A percentile compares a stretch with the other conserved stretches of the same genome.
Evolutionary conservation across 2,329 filamentous ascomycete species (phyloP).

Genomic region (Aschersonia sp.): DNA sequence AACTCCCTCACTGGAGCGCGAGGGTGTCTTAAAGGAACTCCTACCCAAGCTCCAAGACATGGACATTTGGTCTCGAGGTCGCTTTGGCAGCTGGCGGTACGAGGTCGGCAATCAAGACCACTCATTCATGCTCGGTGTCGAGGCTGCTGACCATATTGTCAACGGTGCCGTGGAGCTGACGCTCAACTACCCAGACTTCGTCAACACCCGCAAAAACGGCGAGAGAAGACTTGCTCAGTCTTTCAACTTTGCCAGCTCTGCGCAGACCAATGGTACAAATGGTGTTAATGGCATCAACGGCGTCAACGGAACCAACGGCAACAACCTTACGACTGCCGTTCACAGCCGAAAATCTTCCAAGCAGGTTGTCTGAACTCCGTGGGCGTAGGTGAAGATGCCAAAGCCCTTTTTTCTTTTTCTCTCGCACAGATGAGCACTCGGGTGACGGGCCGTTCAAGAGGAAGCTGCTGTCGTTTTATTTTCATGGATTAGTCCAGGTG

Average conservation of each 20-base stretch:
- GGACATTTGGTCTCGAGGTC: conserved; percentile 89
- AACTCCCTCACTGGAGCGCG: conserved; percentile 86
- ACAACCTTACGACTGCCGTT: conserved; percentile 2
- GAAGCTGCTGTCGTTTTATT: neutral
- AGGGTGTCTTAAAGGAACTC: conserved; percentile 83
- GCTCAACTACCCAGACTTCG: conserved; percentile 92
- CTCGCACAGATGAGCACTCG: too few relatives aligned
- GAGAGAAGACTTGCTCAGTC: conserved; percentile 28
- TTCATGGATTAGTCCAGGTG: neutral
- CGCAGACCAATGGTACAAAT: conserved; percentile 17
- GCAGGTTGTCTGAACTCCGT: conserved; percentile 5
- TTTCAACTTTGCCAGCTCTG: conserved; percentile 21
- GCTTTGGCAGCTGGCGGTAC: conserved; percentile 97
- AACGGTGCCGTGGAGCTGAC: conserved; percentile 84
- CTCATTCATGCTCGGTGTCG: conserved; percentile 93
- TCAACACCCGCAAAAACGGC: conserved; percentile 61
- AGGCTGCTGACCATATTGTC: conserved; percentile 82
- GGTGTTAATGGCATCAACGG: neutral
- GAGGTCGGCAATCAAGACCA: conserved; percentile 96
- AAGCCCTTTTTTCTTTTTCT: too few relatives aligned
- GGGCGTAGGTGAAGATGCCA: neutral
- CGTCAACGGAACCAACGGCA: conserved; percentile 8
- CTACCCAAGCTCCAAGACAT: conserved; percentile 83
- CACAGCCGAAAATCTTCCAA: conserved; percentile 19
- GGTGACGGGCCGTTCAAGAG: too few relatives aligned